Evolutionary conservation across 2,329 filamentous ascomycete genomes (phyloP), one percentile per base, ranked within the genome.

Genomic region (Fusarium temperatum): DNA sequence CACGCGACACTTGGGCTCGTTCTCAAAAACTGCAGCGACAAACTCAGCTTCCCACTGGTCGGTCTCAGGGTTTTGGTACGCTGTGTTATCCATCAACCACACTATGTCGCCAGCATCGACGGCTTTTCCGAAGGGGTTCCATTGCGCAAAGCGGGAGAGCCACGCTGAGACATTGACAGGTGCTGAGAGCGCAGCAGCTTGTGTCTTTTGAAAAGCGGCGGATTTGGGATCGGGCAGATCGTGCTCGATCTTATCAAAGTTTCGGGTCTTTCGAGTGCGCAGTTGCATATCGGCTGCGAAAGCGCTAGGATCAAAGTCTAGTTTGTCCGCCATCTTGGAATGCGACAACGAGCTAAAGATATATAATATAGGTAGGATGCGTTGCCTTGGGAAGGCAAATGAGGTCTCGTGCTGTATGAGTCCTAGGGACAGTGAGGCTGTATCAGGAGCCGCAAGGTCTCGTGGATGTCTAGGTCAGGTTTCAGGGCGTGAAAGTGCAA

Each of bases 51-150:
- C 87, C 94, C 95, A 98, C 59, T 80, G 81, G 60, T 83, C 84
- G 5, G 83, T 81, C 66, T 81, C 77, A 24, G 83, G 78, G 51
- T 85, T 83, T 68, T 90, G 89, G 80, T 92, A 96, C 9, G 95
- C 95, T 6, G 93, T 96, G 78, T 96, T 98, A 84, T 98, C 95
- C 54, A 98, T 86, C 13, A 98, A 85, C 96, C 96, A 98, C 45
- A 98, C 91, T 20, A 89, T 90, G 80, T 98, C 93, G 44, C 89
- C 83, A 22, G 87, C 85, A 62, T 90, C 88, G 53, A 94, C 88
- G 39, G 86, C 84, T 51, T 87, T 87, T 2, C 88, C 86, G 18
- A 91, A 83, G 2, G 92, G 91, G 77, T 91, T 92, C 64, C 80
- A 80, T 55, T 81, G 80, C 28, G 87, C 86, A 3, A 91, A 81